Base-by-base conservation (phyloP, 768 basidiomycete genomes). In the Trametes cingulata region DNA sequence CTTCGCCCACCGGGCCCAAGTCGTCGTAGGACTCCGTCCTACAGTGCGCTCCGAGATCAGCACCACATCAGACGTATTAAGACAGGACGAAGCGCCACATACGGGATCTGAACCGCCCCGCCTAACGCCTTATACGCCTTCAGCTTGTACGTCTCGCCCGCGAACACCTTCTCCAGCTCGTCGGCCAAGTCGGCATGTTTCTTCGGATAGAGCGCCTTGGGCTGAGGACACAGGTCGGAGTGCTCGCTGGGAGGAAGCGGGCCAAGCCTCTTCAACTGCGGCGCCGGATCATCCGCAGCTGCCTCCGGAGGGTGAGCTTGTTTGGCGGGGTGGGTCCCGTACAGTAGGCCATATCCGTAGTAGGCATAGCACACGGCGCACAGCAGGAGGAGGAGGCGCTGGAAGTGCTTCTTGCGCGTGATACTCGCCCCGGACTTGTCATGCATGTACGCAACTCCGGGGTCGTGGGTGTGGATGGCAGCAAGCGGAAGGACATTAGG, bases 11-110 rank as follows among this genome's bases (percentile, higher is more conserved):
- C 1, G 75, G 75, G 0, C 68, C 74, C 73, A 81, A 76, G 42
- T 74, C 67, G 54, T 85, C 83, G 63, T 75, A 82, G 1, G 78
- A 77, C 62, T 81, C 81, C 1, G 83, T 85, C 24, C 80, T 83
- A 47, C 19, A 56, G 10, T 19, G 19, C 19, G 22, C 12, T 13
- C 1, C 24, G 5, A 19, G 33, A 48, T 43, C 52, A 67, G 48
- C 19, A 51, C 46, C 42, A 22, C 37, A 20, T 49, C 41, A 37
- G 46, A 47, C 22, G 19, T 27, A 52, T 42, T 4, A 39, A 14
- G 2, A 5, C 14, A 35, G 40, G 40, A 35, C 6, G 35, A 36
- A 49, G 19, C 13, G 7, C 12, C 6, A 72, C 75, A 63, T 61
- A 79, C 77, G 64, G 85, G 22, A 79, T 67, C 52, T 63, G 59